These are phyloP conservation scores for Liriodendron chinense DNA, from an alignment of 164 flowering plant species.

Conservation along the genomic window DNA sequence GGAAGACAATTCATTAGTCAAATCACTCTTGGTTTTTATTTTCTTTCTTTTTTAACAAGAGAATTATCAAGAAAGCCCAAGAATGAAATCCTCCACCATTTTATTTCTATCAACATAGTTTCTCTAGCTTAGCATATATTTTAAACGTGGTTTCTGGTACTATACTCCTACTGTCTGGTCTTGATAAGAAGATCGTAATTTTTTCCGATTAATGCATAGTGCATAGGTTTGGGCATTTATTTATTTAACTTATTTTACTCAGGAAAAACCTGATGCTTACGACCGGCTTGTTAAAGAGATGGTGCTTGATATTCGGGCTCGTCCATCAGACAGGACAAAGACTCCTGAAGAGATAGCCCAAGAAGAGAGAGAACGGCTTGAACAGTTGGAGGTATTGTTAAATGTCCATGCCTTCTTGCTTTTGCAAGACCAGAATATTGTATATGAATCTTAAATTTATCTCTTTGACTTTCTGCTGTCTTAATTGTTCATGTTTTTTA, in stretches of 20 bases:
- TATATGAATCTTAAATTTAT: neutral
- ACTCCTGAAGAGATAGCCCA: conserved; percentile 92
- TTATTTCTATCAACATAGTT: neutral
- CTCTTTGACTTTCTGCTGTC: neutral
- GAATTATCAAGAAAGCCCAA: too few species aligned
- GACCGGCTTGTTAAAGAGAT: conserved; percentile 68
- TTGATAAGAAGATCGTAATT: neutral
- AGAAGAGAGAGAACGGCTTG: conserved; percentile 83
- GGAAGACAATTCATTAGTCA: too few species aligned
- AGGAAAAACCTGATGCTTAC: conserved; percentile 74
- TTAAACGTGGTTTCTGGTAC: neutral
- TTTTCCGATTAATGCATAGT: neutral
- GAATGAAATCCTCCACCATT: neutral
- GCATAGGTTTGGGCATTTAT: neutral
- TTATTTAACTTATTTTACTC: neutral
- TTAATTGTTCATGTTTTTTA: conserved; percentile 22
- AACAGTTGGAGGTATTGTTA: conserved; percentile 63
- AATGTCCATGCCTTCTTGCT: neutral
- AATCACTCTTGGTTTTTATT: too few species aligned
- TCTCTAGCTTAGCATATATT: neutral
- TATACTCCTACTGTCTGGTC: neutral
- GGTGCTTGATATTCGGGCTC: conserved; percentile 78
- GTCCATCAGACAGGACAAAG: conserved; percentile 82
- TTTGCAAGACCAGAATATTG: neutral
- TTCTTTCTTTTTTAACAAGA: too few species aligned